A percentile compares a stretch with the other conserved stretches of the same genome.
These are phyloP conservation scores for Lodderomyces jiufengensis DNA, from an alignment of 1,139 yeast species.

Conservation along the genomic window DNA sequence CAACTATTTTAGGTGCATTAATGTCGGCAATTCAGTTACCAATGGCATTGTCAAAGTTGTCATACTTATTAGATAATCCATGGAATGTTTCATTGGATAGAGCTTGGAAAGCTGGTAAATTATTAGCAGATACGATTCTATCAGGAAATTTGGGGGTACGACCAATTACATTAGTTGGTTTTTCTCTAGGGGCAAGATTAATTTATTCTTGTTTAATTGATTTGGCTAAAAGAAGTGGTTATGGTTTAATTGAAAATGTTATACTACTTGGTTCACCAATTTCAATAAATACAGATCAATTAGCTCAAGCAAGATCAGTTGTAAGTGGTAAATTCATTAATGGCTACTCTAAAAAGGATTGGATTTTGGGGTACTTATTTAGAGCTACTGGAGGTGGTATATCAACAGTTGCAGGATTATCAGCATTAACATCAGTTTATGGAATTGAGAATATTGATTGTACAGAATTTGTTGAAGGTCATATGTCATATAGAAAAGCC, in stretches of 20 bases:
- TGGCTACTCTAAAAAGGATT: constrained; percentile 89
- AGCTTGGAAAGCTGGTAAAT: constrained; percentile 94
- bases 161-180: constrained; percentile 90
- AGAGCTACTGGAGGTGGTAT: constrained; percentile 96
- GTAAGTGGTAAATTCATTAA: constrained; percentile 89
- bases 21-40: constrained; percentile 97
- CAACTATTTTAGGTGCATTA: constrained; percentile 84
- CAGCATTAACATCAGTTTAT: constrained; percentile 61
- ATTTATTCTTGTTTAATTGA: constrained; percentile 88
- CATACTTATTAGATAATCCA: constrained; percentile 91
- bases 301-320: constrained; percentile 76
- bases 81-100: constrained; percentile 97
- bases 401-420: constrained; percentile 83
- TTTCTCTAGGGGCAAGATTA: constrained; percentile 89
- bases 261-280: constrained; percentile 86
- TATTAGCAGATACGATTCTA: constrained; percentile 86
- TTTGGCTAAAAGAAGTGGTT: constrained; percentile 80
- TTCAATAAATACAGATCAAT: constrained; percentile 72
- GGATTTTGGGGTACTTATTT: constrained; percentile 94
- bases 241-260: constrained; percentile 87
- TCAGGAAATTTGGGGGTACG: constrained; percentile 87
- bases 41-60: constrained; percentile 82
- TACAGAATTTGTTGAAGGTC: constrained; percentile 86
- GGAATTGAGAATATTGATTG: constrained; percentile 84
- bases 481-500: constrained; percentile 92